Evolutionary conservation across 108 stramenopile species (phyloP).

Genomic region (Discostella pseudostelligera): DNA sequence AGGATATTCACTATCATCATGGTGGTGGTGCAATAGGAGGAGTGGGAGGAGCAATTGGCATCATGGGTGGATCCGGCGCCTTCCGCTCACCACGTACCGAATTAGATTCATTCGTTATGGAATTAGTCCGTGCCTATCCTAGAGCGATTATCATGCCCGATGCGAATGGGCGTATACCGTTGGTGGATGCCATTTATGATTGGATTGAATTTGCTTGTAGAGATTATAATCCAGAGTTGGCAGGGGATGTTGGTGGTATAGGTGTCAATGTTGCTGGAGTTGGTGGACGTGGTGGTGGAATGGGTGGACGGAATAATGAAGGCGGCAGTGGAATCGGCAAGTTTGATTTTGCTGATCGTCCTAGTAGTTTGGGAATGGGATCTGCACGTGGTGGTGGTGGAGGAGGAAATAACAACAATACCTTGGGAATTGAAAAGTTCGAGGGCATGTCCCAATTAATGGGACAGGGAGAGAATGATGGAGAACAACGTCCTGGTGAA

Average conservation of each 20-base stretch:
- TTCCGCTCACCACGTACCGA: slow-evolving; percentile 25
- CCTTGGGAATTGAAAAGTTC: slow-evolving; percentile 19
- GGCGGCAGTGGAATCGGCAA: neutral
- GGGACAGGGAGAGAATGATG: slow-evolving; percentile 33
- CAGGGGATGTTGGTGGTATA: neutral
- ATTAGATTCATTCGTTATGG: slow-evolving; percentile 43
- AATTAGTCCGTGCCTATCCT: slow-evolving; percentile 39
- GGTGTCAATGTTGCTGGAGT: neutral
- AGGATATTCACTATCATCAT: too few relatives aligned
- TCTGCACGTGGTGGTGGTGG: slow-evolving; percentile 24
- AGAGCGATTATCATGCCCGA: slow-evolving; percentile 36
- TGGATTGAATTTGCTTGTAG: slow-evolving; percentile 45
- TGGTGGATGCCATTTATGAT: slow-evolving; percentile 52
- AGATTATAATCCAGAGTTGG: slow-evolving; percentile 12
- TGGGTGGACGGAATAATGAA: neutral
- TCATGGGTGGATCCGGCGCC: slow-evolving; percentile 27
- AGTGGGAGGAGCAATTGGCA: slow-evolving; percentile 5
- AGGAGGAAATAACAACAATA: neutral
- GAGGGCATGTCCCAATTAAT: slow-evolving; percentile 49
- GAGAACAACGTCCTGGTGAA: neutral
- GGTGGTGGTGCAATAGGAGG: slow-evolving; percentile 1
- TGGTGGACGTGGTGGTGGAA: slow-evolving; percentile 1
- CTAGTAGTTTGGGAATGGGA: slow-evolving; percentile 44
- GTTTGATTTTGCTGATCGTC: neutral
- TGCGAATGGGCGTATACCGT: slow-evolving; percentile 31